Base-by-base conservation (phyloP, 78 protist species). In the Tieghemostelium lacteum region DNA sequence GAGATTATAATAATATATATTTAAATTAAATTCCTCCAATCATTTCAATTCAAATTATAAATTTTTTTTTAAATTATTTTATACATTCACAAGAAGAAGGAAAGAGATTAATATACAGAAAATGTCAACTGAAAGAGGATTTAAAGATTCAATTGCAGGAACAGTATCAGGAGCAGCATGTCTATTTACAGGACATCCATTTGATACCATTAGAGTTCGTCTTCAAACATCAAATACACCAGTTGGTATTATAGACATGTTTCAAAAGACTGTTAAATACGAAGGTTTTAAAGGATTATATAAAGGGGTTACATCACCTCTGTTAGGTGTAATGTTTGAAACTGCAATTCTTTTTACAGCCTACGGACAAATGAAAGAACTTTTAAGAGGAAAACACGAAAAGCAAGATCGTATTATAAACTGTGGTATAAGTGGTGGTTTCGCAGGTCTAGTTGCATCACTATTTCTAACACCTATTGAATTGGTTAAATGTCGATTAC, bases 151-250 rank as follows among this genome's bases (percentile, higher is more conserved):
- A 40, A 69, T 80, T 29, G 88, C 88, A 4, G 88, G 88, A 0
- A 80, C 76, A 14, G 69, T 67, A 20, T 72, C 88, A 6, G 88
- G 88, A 40, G 88, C 76, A 20, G 88, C 88, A n/a, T 80, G 88
- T 45, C 31, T 80, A 28, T 80, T 80, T 50, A 80, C 88, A 80
- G 88, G 88, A 8, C 88, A 80, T 42, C 88, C 88, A 54, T 80
- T 80, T 39, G 88, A 80, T 69, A 80, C 88, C 12, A 39, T 80
- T 37, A 80, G 88, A 80, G 88, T 80, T 24, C 33, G 88, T 42
- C 39, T 80, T 67, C 88, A 80, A 29, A 80, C 88, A 36, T 67
- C 77, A 10, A 67, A 8, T 33, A 58, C 88, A 69, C 75, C 75
- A 29, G 26, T 80, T 0, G 88, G 88, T 10, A 69, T 80, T 26